Evolutionary conservation across 2,329 filamentous ascomycete genomes (phyloP).

Genomic region (Talaromyces sp.): DNA sequence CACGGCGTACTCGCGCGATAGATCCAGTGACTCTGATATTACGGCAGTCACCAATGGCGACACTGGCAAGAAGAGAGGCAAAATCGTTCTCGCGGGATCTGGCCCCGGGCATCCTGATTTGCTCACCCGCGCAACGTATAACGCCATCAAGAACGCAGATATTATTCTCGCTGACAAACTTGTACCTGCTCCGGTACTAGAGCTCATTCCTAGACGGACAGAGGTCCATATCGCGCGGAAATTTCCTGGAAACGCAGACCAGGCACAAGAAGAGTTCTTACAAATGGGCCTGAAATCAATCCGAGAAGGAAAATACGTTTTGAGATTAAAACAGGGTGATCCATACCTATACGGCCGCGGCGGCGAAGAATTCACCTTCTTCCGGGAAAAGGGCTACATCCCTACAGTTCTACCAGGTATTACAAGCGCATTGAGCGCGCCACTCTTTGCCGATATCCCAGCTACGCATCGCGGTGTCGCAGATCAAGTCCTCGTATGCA

Average conservation of each 20-base stretch:
- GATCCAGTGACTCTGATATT: conserved; percentile 19
- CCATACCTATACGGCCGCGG: conserved; percentile 95
- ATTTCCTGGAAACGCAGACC: conserved; percentile 94
- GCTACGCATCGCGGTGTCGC: conserved; percentile 84
- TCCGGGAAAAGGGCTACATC: conserved; percentile 66
- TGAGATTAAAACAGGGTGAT: conserved; percentile 93
- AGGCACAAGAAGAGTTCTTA: conserved; percentile 85
- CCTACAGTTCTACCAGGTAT: conserved; percentile 81
- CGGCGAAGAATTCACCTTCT: conserved; percentile 86
- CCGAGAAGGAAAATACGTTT: conserved; percentile 69
- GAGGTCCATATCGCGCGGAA: conserved; percentile 91
- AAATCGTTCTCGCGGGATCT: conserved; percentile 83
- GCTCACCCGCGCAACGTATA: conserved; percentile 63
- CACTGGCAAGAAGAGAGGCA: conserved; percentile 49
- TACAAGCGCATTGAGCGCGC: conserved; percentile 80
- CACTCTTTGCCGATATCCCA: conserved; percentile 83
- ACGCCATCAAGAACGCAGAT: conserved; percentile 47
- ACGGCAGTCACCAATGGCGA: conserved; percentile 16
- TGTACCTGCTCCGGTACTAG: conserved; percentile 73
- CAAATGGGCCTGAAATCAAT: conserved; percentile 69
- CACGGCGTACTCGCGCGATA: conserved; percentile 58
- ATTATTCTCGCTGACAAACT: conserved; percentile 54
- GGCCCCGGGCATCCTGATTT: conserved; percentile 91
- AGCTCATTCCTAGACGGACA: conserved; percentile 84
- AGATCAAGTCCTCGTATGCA: conserved; percentile 94